Conservation (phyloP, 192 early-diverging fungal genomes). For the Entophlyctis luteolus region DNA sequence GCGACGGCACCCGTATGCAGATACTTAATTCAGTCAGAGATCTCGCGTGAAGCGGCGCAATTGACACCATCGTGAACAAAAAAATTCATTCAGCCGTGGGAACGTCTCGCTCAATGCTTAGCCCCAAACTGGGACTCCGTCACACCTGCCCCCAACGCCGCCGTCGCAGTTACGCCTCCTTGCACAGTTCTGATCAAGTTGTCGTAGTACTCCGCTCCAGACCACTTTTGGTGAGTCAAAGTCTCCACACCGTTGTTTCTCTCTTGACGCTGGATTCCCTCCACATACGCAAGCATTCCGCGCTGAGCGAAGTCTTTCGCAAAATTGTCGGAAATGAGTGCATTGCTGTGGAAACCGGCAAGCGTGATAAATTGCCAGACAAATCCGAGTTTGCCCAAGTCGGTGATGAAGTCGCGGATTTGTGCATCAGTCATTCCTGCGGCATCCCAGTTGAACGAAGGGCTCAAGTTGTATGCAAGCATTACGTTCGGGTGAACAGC, state of each 20-base stretch:
- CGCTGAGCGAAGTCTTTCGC: constrained; percentile 78
- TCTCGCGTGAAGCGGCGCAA: too few relatives aligned
- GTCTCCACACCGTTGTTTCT: constrained; percentile 85
- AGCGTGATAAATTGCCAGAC: constrained; percentile 97
- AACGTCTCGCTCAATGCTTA: constrained; percentile 13
- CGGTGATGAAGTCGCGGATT: constrained; percentile 76
- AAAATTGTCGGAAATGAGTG: constrained; percentile 81
- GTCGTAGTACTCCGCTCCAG: constrained; percentile 86
- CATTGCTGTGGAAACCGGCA: constrained; percentile 89
- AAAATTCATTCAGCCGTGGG: neutral
- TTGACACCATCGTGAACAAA: too few relatives aligned
- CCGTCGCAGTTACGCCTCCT: constrained; percentile 88
- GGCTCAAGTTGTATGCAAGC: constrained; percentile 95
- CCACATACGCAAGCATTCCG: constrained; percentile 94
- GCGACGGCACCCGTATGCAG: too few relatives aligned
- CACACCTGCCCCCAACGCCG: constrained; percentile 87
- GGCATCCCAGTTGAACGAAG: constrained; percentile 98
- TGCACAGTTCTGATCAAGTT: constrained; percentile 86
- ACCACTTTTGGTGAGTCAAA: constrained; percentile 91
- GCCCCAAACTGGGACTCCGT: constrained; percentile 46
- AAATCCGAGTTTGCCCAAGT: constrained; percentile 89
- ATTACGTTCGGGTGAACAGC: constrained; percentile 73
- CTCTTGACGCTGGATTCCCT: constrained; percentile 88
- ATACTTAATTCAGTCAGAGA: too few relatives aligned
- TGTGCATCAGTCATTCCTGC: constrained; percentile 89